Base-by-base conservation (phyloP, 148 eudicot genomes). In the Amaranthus cruentus region DNA sequence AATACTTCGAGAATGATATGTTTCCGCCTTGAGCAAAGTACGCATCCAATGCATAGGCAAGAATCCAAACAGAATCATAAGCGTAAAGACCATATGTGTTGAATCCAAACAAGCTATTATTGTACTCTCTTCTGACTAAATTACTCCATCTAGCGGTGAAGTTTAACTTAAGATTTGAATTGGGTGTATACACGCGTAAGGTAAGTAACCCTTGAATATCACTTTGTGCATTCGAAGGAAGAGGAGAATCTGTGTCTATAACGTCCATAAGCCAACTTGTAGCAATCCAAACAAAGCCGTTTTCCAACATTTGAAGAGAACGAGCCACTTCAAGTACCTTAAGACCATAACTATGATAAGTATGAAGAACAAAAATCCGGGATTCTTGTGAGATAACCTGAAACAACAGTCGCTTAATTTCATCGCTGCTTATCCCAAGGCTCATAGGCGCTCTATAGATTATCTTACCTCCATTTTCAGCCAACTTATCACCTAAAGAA, bases 61-160 rank as follows among this genome's bases (percentile, higher is more conserved):
- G 78, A 47, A 86, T 62, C 96, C 96, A 87, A 57, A 93, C 91
- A 10, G 93, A 82, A 71, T 93, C 96, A 72, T 93, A 93, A 21
- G 96, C 96, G 69, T 89, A 89, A 12, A 90, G 82, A 42, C 88
- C 96, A 66, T 81, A 83, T 10, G 86, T 69, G 64, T 83, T 90
- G 66, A 88, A 54, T 57, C 88, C 89, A 46, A 86, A 53, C 0
- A 83, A 64, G 55, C 62, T 83, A 75, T 82, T 77, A 3, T 48
- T 69, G n/a, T 60, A 15, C 18, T 50, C 72, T 66, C 12, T 57
- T 71, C 65, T 67, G 7, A 86, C 85, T 80, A 88, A 81, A 47
- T 80, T 72, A 7, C 68, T 74, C 95, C 95, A 90, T 57, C 83
- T 78, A 15, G 87, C 76, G 46, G 73, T 47, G 47, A 90, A 86